Evolutionary conservation across 1,284 basidiomycete species (phyloP).

Genomic region (Marasmius tenuissimus): DNA sequence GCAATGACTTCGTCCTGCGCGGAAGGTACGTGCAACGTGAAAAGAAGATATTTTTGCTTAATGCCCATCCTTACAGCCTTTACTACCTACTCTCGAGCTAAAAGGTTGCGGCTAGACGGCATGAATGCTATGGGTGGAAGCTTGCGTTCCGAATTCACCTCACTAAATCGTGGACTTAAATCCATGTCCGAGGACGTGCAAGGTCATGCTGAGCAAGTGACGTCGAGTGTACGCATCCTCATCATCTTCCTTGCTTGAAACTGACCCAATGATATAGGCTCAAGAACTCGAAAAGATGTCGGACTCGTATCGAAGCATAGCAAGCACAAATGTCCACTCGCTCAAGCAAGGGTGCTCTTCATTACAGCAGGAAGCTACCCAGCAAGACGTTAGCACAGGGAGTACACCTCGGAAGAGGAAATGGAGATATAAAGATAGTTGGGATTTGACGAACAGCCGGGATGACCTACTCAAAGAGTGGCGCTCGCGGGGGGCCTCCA

Average conservation of each 20-base stretch:
- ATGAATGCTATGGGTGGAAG: constrained; percentile 49
- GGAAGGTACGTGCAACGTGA: constrained; percentile 38
- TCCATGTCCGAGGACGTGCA: constrained; percentile 54
- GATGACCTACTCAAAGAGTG: constrained; percentile 55
- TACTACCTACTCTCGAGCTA: constrained; percentile 59
- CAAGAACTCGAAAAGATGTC: constrained; percentile 40
- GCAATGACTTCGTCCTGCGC: constrained; percentile 42
- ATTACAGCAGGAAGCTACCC: constrained; percentile 58
- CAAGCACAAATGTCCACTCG: constrained; percentile 41
- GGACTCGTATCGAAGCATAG: constrained; percentile 40
- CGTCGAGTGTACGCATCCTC: constrained; percentile 46
- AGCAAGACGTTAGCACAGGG: constrained; percentile 65
- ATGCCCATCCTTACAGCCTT: constrained; percentile 42
- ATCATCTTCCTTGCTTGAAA: neutral
- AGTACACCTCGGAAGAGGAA: constrained; percentile 70
- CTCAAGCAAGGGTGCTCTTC: constrained; percentile 50
- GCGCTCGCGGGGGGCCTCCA: constrained; percentile 34
- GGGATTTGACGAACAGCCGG: constrained; percentile 66
- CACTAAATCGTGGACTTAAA: constrained; percentile 46
- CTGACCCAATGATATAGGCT: neutral
- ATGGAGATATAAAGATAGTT: constrained; percentile 66
- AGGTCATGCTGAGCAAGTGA: constrained; percentile 39
- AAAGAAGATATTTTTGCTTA: neutral
- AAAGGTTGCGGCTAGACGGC: constrained; percentile 65
- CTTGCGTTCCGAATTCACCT: constrained; percentile 50